These are phyloP conservation scores for Kwoniella botswanensis DNA, from an alignment of 768 basidiomycete species.

Conservation along the genomic window DNA sequence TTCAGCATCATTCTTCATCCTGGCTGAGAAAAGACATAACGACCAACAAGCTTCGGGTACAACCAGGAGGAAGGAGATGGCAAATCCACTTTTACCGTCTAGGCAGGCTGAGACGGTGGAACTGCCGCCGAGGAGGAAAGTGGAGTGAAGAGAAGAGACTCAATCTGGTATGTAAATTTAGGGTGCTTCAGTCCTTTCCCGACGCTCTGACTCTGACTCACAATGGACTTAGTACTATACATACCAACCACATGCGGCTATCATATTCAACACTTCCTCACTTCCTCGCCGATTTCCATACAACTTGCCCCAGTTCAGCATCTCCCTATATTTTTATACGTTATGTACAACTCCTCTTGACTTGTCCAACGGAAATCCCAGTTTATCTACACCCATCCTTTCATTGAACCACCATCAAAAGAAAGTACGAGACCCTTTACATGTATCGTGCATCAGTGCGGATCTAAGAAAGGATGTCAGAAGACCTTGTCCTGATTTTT, in stretches of 20 bases:
- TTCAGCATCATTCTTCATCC: slow-evolving; percentile 38
- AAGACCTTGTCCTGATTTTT: not conserved
- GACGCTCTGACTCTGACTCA: too few species aligned
- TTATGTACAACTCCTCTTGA: not conserved
- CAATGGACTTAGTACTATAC: too few species aligned
- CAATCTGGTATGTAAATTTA: not conserved
- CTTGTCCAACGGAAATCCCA: not conserved
- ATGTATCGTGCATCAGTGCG: not conserved
- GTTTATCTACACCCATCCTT: not conserved
- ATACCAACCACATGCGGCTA: too few species aligned
- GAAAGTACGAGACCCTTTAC: not conserved
- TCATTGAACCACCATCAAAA: not conserved
- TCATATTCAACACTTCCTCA: too few species aligned
- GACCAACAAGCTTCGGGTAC: slow-evolving; percentile 23
- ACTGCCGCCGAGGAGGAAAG: slow-evolving; percentile 24
- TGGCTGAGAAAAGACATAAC: slow-evolving; percentile 36
- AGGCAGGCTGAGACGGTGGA: slow-evolving; percentile 36
- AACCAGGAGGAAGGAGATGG: slow-evolving; percentile 31
- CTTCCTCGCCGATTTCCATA: too few species aligned
- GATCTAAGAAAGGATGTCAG: not conserved
- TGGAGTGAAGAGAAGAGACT: slow-evolving; percentile 26
- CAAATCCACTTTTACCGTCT: slow-evolving; percentile 38
- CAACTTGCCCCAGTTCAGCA: not conserved
- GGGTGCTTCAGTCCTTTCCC: too few species aligned
- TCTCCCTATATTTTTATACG: not conserved